Percentiles rank a stretch among this genome's conserved stretches.
Conservation (phyloP, 2,329 filamentous ascomycete species). For the Taxawa tesnikishii region DNA sequence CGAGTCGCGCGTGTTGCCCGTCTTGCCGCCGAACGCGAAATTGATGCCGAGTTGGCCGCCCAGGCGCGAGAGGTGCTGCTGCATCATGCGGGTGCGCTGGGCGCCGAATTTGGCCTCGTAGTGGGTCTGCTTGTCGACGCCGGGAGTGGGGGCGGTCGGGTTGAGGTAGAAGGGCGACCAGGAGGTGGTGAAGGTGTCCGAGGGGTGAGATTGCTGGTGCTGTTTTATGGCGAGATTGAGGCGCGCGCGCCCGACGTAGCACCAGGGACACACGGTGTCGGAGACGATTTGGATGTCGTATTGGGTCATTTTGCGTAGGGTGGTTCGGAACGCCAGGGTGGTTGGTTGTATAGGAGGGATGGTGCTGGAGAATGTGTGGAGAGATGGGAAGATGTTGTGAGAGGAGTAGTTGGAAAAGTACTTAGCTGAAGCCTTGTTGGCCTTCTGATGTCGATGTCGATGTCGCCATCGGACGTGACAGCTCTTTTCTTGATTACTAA, state of each 20-base stretch:
- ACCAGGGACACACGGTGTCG: constrained; percentile 68
- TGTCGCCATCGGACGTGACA: too few species aligned
- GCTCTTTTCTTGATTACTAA: neutral
- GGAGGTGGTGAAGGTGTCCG: constrained; percentile 58
- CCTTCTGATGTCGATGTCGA: too few species aligned
- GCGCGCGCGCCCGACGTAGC: constrained; percentile 69
- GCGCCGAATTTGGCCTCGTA: constrained; percentile 54
- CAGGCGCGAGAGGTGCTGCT: constrained; percentile 42
- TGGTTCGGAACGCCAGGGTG: constrained; percentile 12
- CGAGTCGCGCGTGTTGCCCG: constrained; percentile 67
- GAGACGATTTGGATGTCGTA: constrained; percentile 67
- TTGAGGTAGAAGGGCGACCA: constrained; percentile 79
- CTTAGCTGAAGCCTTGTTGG: too few species aligned
- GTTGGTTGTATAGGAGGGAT: constrained; percentile 2
- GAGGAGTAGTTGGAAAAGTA: neutral
- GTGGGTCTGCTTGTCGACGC: constrained; percentile 41
- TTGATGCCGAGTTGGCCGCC: constrained; percentile 57
- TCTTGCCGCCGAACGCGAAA: constrained; percentile 59
- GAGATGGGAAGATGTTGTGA: neutral
- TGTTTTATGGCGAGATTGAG: constrained; percentile 59
- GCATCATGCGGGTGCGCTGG: constrained; percentile 46
- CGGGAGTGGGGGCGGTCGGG: constrained; percentile 44
- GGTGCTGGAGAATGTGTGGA: neutral
- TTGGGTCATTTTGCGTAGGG: constrained; percentile 47
- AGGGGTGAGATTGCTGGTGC: constrained; percentile 41